A percentile compares a stretch with the other conserved stretches of the same genome.
Conservation (phyloP, 2,329 filamentous ascomycete species). For the Diaporthe sp. region DNA sequence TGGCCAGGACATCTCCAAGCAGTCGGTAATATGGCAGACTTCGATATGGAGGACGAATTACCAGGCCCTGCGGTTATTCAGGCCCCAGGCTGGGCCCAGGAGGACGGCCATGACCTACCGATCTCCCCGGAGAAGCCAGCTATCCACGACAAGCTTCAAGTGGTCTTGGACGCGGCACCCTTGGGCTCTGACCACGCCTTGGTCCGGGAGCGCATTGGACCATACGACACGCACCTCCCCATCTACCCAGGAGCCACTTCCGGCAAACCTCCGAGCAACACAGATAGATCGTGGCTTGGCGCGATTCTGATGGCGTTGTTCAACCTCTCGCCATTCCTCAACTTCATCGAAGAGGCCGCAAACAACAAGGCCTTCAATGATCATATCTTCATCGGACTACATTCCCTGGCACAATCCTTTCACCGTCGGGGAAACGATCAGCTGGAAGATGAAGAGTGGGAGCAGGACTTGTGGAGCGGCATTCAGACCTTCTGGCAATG, state of each 20-base stretch:
- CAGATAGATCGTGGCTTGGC: background rate
- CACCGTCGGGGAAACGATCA: rapidly evolving
- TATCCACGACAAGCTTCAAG: background rate
- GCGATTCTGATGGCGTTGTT: conserved; percentile 11
- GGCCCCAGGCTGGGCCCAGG: background rate
- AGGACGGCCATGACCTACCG: background rate
- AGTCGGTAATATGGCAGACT: background rate
- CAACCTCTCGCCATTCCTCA: background rate
- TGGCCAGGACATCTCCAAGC: background rate
- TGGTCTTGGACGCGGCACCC: background rate
- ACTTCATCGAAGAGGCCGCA: background rate
- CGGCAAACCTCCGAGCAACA: too few species aligned
- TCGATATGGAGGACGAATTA: background rate
- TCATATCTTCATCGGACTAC: background rate
- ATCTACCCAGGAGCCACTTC: background rate
- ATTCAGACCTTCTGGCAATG: background rate
- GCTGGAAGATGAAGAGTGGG: rapidly evolving
- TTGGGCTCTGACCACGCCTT: background rate
- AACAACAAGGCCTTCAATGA: background rate
- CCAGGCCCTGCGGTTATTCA: background rate
- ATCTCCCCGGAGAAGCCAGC: background rate
- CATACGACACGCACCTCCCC: background rate
- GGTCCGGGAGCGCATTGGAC: background rate
- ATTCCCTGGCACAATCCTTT: background rate
- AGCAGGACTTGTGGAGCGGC: background rate